Base-by-base conservation (phyloP, 768 basidiomycete species). In the Pleurotus eryngii region DNA sequence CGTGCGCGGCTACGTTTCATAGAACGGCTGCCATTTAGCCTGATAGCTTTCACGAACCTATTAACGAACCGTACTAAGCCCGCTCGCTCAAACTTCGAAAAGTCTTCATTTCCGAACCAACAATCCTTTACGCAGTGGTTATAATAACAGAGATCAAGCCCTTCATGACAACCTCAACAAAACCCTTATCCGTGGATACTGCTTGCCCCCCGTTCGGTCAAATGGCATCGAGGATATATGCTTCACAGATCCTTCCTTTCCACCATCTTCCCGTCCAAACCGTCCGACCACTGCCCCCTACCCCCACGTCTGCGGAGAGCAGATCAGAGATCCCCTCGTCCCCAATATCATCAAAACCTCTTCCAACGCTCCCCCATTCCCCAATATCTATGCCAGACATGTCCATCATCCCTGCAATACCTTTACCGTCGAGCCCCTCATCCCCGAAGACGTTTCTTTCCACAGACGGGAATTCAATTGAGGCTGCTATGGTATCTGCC, bases 1-100 rank as follows among this genome's bases (percentile, higher is more conserved):
- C 51, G 51, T 54, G n/a, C 42, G 42, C 37, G 51, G 51, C 22
- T 42, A 40, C 51, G 39, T 54, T 54, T 40, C 51, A 54, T 54
- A n/a, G 35, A 40, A 54, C 51, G 51, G 22, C 51, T 39, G 37
- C 27, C 27, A 50, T 37, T 27, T 54, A 54, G 51, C 51, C 51
- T 54, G 51, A 54, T 54, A 54, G 37, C 35, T 18, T 39, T 54
- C 51, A 54, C 51, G 51, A 54, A n/a, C 12, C 39, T 18, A n/a
- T 39, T 40, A 22, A 39, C 39, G 39, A 54, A 54, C 51, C 51
- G 51, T 54, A 39, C 51, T 54, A 54, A 54, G 39, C 20, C 51
- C 51, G 51, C 51, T 53, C 30, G 30, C 11, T 35, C 30, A 35
- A 35, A 35, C 30, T 35, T 35, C 30, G 30, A 35, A 35, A 4